phyloP scores from a whole-genome alignment of 352 stramenopile genomes.

The Pythium grandisporangium region DNA sequence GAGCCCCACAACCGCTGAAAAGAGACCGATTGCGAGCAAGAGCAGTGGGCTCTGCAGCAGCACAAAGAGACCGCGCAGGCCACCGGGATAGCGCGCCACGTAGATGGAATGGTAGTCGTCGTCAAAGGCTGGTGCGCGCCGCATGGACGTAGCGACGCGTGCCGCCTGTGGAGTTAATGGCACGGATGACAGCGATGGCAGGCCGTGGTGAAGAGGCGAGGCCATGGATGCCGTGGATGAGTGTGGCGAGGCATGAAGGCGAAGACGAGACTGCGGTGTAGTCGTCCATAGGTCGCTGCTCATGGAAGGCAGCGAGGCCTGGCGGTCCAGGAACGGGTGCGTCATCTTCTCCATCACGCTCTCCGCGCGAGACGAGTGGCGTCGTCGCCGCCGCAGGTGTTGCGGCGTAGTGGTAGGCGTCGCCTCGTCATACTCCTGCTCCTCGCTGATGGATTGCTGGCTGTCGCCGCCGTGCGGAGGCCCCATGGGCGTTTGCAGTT shows the following conservation, averaged over 20 bases:
- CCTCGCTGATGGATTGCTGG: too few species aligned
- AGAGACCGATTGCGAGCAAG: slow-evolving; percentile 54
- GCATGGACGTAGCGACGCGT: neutral
- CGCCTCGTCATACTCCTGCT: too few species aligned
- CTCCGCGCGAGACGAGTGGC: slow-evolving; percentile 34
- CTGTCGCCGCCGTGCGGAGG: too few species aligned
- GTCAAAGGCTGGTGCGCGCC: slow-evolving; percentile 35
- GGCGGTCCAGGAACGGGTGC: slow-evolving; percentile 58
- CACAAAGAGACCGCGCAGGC: slow-evolving; percentile 47
- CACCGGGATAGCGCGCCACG: slow-evolving; percentile 46
- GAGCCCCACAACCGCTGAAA: slow-evolving; percentile 52
- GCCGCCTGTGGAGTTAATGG: slow-evolving; percentile 4
- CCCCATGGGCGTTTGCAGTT: too few species aligned
- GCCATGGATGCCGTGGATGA: neutral
- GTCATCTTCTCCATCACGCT: slow-evolving; percentile 70
- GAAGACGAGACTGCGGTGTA: too few species aligned
- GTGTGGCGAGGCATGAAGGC: too few species aligned
- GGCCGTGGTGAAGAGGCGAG: neutral
- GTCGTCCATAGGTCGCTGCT: too few species aligned
- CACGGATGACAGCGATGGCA: too few species aligned
- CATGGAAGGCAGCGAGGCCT: too few species aligned
- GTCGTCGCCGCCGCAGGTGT: too few species aligned
- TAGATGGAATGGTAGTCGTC: slow-evolving; percentile 74
- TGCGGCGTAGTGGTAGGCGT: too few species aligned
- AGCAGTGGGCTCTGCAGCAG: slow-evolving; percentile 64